A percentile compares a stretch with the other conserved stretches of the same genome.
phyloP scores from a whole-genome alignment of 23 red algal species.

The Gracilaria domingensis region DNA sequence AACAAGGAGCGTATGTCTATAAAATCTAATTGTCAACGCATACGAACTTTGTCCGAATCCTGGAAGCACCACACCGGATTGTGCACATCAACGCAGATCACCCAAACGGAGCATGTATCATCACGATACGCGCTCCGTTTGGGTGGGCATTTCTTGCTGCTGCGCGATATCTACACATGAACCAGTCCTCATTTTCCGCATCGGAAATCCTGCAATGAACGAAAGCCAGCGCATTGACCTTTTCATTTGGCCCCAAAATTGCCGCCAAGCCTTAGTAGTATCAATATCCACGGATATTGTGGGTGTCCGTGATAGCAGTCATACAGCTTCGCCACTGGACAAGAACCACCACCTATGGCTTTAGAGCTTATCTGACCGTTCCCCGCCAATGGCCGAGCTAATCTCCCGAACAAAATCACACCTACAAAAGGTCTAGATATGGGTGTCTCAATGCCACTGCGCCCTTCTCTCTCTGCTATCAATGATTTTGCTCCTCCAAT shows the following conservation, averaged over 20 bases:
- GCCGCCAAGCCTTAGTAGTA: neutral
- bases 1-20: too few relatives aligned
- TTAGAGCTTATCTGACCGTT: neutral
- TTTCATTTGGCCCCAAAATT: conserved; percentile 29
- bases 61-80: neutral
- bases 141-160: neutral
- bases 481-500: conserved; percentile 9
- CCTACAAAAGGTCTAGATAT: conserved; percentile 5
- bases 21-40: too few relatives aligned
- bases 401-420: conserved; percentile 1
- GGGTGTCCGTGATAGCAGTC: neutral
- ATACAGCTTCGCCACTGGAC: conserved; percentile 8
- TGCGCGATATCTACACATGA: neutral
- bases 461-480: conserved; percentile 1
- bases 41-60: too few relatives aligned
- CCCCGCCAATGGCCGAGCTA: conserved; percentile 33
- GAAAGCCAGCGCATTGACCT: neutral
- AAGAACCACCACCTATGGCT: neutral
- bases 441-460: conserved; percentile 10
- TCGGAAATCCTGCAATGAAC: neutral
- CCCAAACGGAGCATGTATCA: too few relatives aligned
- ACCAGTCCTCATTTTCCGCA: neutral
- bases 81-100: neutral
- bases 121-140: too few relatives aligned
- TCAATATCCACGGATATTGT: neutral